These are phyloP conservation scores for Benincasa hispida DNA, from an alignment of 306 rosid genomes.

Conservation along the genomic window DNA sequence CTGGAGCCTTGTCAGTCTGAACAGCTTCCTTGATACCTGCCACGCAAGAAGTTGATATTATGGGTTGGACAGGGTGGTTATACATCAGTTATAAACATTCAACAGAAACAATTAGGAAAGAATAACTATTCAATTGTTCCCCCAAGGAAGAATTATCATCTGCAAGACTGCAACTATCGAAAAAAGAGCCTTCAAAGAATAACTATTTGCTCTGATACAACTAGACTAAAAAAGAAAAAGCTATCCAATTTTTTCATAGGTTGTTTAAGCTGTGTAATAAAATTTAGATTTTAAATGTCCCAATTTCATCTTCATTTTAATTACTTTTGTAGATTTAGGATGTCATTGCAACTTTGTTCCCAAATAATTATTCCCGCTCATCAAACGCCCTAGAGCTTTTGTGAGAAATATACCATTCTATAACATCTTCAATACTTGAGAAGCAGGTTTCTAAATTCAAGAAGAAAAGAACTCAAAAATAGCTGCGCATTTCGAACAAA, in stretches of 20 bases:
- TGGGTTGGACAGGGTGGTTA: neutral
- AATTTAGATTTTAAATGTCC: neutral
- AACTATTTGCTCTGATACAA: neutral
- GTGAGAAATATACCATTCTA: neutral
- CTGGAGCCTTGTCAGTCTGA: slow-evolving; percentile 82
- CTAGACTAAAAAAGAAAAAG: neutral
- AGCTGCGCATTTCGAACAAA: neutral
- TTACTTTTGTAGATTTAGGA: too few relatives aligned
- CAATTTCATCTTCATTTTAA: too few relatives aligned
- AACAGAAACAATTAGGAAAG: neutral
- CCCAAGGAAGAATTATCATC: neutral
- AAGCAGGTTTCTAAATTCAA: neutral
- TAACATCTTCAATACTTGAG: neutral
- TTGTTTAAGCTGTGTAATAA: neutral
- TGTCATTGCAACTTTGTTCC: neutral
- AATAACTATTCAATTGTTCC: neutral
- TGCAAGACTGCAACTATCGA: neutral
- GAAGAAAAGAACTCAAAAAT: neutral
- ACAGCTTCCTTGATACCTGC: slow-evolving; percentile 71
- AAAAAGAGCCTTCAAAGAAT: neutral
- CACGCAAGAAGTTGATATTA: slow-evolving; percentile 1
- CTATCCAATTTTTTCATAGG: neutral
- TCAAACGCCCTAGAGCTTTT: neutral
- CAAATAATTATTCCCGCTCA: neutral
- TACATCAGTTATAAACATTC: neutral